These are phyloP conservation scores for Fusarium sp. DNA, from an alignment of 2,329 filamentous ascomycete genomes.

Conservation along the genomic window DNA sequence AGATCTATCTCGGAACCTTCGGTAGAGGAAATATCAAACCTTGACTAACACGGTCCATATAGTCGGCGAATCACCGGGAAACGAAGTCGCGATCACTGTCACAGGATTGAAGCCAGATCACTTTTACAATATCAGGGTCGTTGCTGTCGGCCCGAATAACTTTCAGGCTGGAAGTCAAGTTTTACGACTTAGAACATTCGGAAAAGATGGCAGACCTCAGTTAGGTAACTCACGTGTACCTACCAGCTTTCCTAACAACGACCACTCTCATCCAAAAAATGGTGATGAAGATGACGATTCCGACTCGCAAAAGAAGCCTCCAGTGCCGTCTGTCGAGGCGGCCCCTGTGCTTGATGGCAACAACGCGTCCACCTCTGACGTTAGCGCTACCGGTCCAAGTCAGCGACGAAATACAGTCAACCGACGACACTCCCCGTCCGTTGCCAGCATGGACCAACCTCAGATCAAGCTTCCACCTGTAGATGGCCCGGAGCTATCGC, in stretches of 20 bases:
- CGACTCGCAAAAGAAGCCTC: slow-evolving; percentile 59
- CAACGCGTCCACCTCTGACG: slow-evolving; percentile 72
- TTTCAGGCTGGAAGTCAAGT: slow-evolving; percentile 91
- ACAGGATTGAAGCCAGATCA: slow-evolving; percentile 86
- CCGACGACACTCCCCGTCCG: slow-evolving; percentile 79
- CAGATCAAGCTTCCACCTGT: slow-evolving; percentile 56
- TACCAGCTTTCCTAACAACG: slow-evolving; percentile 65
- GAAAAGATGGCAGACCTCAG: slow-evolving; percentile 70
- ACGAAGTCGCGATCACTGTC: slow-evolving; percentile 77
- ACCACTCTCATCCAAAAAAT: slow-evolving; percentile 54
- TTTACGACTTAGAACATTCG: slow-evolving; percentile 83
- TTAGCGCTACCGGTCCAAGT: slow-evolving; percentile 56
- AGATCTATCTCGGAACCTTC: background rate
- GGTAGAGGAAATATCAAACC: background rate
- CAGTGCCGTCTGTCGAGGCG: slow-evolving; percentile 69
- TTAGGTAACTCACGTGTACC: slow-evolving; percentile 67
- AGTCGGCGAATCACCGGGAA: slow-evolving; percentile 82
- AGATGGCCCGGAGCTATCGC: slow-evolving; percentile 70
- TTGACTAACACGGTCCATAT: slow-evolving; percentile 27
- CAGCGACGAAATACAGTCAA: slow-evolving; percentile 68
- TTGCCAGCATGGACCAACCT: slow-evolving; percentile 64
- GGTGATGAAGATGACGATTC: slow-evolving; percentile 57
- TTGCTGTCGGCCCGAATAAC: slow-evolving; percentile 89
- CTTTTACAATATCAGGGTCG: slow-evolving; percentile 93
- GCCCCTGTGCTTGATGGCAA: slow-evolving; percentile 70